phyloP scores from a whole-genome alignment of 2,329 filamentous ascomycete species.

The Penicillium sp. region DNA sequence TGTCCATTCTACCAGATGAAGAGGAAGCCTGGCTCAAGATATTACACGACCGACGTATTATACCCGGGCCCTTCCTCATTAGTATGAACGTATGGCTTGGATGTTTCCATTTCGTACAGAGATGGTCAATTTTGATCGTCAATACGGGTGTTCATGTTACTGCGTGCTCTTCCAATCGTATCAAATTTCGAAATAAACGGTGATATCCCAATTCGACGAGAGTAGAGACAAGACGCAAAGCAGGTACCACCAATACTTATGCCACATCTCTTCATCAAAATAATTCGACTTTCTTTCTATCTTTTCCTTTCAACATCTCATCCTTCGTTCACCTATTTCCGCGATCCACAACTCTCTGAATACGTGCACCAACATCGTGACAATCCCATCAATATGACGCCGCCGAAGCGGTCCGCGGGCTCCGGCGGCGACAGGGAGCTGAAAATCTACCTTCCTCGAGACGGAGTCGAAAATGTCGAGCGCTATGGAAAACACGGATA shows the following conservation, averaged over 20 bases:
- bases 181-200: neutral
- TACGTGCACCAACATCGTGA: neutral
- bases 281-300: neutral
- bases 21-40: constrained; percentile 56
- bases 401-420: neutral
- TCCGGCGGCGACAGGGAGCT: neutral
- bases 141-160: neutral
- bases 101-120: too few relatives aligned
- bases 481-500: neutral
- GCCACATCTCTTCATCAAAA: too few relatives aligned
- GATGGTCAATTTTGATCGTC: neutral
- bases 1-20: constrained; percentile 51
- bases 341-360: neutral
- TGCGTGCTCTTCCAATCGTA: neutral
- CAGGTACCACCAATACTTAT: too few relatives aligned
- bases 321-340: neutral
- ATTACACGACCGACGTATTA: constrained; percentile 68
- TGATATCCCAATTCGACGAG: neutral
- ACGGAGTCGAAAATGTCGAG: neutral
- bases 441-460: neutral
- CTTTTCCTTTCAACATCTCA: neutral
- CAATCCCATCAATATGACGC: neutral
- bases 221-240: neutral
- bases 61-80: constrained; percentile 80
- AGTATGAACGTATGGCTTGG: constrained; percentile 82